Percentiles rank a stretch among this genome's conserved stretches.
phyloP scores from a whole-genome alignment of 768 basidiomycete species.

The Russula emetica region DNA sequence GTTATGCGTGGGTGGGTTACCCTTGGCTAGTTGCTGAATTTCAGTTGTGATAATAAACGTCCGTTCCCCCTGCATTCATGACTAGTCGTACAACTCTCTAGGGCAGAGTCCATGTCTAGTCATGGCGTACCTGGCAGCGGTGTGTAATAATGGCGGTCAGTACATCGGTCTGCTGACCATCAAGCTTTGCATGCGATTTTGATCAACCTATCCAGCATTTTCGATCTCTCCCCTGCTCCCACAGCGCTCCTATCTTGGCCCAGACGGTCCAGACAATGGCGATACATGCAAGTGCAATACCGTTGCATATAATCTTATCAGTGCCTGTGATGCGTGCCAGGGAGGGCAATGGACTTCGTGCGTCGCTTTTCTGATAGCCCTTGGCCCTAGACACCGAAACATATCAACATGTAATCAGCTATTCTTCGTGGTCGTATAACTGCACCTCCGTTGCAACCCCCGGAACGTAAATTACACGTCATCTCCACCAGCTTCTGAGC shows the following conservation, averaged over 20 bases:
- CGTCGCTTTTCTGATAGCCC: conserved; percentile 5
- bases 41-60: neutral
- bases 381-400: neutral
- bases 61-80: neutral
- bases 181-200: neutral
- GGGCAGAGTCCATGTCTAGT: conserved; percentile 17
- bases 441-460: neutral
- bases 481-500: neutral
- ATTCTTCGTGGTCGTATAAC: conserved; percentile 20
- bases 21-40: neutral
- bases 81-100: conserved; percentile 21
- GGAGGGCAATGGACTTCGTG: conserved; percentile 13
- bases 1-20: conserved; percentile 18
- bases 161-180: neutral
- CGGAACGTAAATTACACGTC: conserved; percentile 16
- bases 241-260: conserved; percentile 16
- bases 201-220: conserved; percentile 5
- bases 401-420: conserved; percentile 10
- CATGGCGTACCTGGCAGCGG: neutral
- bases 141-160: conserved; percentile 21
- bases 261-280: neutral
- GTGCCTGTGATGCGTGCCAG: conserved; percentile 33
- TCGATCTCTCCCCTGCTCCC: conserved; percentile 2
- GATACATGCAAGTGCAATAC: conserved; percentile 31
- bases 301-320: conserved; percentile 31